phyloP scores from a whole-genome alignment of 768 basidiomycete species.

The Hericium erinaceus region DNA sequence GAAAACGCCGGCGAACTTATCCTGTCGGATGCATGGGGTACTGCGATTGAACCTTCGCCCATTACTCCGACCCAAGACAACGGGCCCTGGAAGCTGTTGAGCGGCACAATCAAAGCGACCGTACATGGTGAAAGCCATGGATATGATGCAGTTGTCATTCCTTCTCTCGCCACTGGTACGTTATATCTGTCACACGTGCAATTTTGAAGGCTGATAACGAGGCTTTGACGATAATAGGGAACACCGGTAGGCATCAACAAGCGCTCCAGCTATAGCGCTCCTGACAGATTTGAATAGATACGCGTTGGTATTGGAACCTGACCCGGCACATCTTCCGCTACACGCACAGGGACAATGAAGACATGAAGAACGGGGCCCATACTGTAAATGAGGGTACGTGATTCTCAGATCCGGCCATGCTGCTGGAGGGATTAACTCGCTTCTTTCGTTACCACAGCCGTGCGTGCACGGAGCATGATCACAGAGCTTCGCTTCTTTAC shows the following conservation, averaged over 20 bases:
- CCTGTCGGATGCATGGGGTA: constrained; percentile 26
- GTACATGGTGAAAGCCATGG: constrained; percentile 15
- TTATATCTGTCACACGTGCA: constrained; percentile 7
- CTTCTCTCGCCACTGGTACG: constrained; percentile 23
- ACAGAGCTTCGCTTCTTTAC: constrained; percentile 36
- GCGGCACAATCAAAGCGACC: constrained; percentile 33
- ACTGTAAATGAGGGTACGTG: constrained; percentile 24
- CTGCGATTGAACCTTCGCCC: constrained; percentile 29
- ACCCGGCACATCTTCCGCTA: constrained; percentile 40
- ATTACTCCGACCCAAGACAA: constrained; percentile 29
- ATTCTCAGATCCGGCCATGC: neutral
- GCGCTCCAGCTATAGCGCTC: neutral
- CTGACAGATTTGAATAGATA: constrained; percentile 23
- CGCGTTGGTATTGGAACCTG: constrained; percentile 35
- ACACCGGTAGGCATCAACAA: constrained; percentile 20
- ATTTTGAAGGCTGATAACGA: no score
- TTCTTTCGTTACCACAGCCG: constrained; percentile 13
- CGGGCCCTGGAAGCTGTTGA: constrained; percentile 30
- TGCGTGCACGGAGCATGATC: constrained; percentile 26
- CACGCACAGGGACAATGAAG: constrained; percentile 18
- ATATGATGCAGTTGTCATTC: constrained; percentile 21
- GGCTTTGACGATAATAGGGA: constrained; percentile 12
- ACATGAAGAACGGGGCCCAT: constrained; percentile 18
- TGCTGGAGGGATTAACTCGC: no score
- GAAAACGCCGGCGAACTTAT: constrained; percentile 25